Percentiles rank a stretch among this genome's conserved stretches.
Conservation (phyloP, 805 yeast genomes). For the Pachysolen tannophilus region DNA sequence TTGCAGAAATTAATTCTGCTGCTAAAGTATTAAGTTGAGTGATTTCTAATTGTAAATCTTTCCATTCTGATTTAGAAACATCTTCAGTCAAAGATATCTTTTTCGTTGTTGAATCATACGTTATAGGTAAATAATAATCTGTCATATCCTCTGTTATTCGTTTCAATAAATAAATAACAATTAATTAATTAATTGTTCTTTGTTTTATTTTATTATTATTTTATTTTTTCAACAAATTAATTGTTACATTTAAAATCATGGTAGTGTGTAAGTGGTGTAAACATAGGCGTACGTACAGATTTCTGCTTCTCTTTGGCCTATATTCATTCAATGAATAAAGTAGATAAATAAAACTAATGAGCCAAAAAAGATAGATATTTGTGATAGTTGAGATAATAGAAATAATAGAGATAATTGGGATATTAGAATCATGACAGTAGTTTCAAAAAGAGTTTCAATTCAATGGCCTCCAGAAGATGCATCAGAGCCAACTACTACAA, state of each 20-base stretch:
- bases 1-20: conserved; percentile 35
- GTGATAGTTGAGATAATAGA: conserved; percentile 1
- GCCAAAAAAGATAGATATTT: no score
- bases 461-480: conserved; percentile 40
- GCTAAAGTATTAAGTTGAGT: conserved; percentile 25
- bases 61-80: conserved; percentile 11
- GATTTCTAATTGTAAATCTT: conserved; percentile 21
- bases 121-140: conserved; percentile 18
- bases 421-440: conserved; percentile 11
- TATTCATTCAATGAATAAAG: no score
- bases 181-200: no score
- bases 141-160: no score
- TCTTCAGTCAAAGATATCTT: conserved; percentile 18
- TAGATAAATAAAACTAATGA: no score
- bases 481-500: conserved; percentile 36
- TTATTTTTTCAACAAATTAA: no score
- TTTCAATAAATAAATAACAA: no score
- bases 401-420: not conserved
- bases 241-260: no score
- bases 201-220: no score
- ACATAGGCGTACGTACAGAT: no score
- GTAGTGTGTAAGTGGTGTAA: no score
- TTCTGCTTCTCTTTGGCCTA: no score
- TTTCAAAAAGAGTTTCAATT: conserved; percentile 42
- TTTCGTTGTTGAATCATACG: conserved; percentile 22